Percentiles rank a stretch among this genome's conserved stretches.
Conservation (phyloP, 352 stramenopile genomes). For the Thalassiosira hispida region DNA sequence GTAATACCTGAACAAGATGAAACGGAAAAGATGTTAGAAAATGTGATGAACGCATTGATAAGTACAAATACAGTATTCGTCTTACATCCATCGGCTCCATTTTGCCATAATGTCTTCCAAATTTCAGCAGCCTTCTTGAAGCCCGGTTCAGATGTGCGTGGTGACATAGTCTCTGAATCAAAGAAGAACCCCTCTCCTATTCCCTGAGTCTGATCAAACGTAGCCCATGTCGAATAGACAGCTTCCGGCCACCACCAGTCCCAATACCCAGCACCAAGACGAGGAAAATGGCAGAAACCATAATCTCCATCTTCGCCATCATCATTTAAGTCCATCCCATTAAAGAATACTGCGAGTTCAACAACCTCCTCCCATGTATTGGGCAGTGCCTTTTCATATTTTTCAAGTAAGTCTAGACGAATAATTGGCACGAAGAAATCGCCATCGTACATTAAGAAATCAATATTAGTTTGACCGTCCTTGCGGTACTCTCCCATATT, state of each 20-base stretch:
- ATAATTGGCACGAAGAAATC: slow-evolving; percentile 58
- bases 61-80: too few species aligned
- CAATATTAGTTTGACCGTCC: slow-evolving; percentile 47
- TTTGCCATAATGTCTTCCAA: slow-evolving; percentile 52
- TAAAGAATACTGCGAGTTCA: slow-evolving; percentile 43
- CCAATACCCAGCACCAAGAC: slow-evolving; percentile 27
- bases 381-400: slow-evolving; percentile 27
- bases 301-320: slow-evolving; percentile 44
- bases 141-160: slow-evolving; percentile 35
- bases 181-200: slow-evolving; percentile 57
- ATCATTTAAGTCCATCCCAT: slow-evolving; percentile 60
- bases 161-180: slow-evolving; percentile 41
- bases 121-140: slow-evolving; percentile 54
- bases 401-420: slow-evolving; percentile 51
- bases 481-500: slow-evolving; percentile 59
- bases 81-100: slow-evolving; percentile 45
- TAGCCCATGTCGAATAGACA: slow-evolving; percentile 53
- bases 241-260: slow-evolving; percentile 44
- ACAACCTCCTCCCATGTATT: slow-evolving; percentile 61
- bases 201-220: slow-evolving; percentile 39
- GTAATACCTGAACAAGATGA: too few species aligned
- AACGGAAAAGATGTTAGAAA: too few species aligned
- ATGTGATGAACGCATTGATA: too few species aligned
- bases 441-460: slow-evolving; percentile 57
- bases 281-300: slow-evolving; percentile 54